phyloP scores from a whole-genome alignment of 306 rosid genomes.

The Myrica gale region DNA sequence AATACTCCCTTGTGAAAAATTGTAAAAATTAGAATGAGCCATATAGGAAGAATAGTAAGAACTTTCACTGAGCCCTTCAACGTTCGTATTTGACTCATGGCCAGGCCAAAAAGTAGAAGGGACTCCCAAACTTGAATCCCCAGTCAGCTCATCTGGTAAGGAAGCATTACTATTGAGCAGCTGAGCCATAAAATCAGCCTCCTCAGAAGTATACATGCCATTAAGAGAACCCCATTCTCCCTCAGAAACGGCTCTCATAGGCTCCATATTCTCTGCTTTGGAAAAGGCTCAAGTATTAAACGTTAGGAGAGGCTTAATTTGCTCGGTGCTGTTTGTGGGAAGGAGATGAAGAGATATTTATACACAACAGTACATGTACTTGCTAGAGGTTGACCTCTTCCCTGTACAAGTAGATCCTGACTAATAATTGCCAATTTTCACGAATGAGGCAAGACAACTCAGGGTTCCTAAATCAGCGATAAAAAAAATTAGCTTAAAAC shows the following conservation, averaged over 20 bases:
- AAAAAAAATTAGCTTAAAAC: neutral
- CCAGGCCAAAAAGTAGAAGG: constrained; percentile 54
- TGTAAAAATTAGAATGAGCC: constrained; percentile 17
- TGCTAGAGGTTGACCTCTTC: neutral
- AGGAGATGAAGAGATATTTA: constrained; percentile 7
- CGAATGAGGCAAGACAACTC: neutral
- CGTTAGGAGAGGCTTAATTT: neutral
- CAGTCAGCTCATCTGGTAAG: constrained; percentile 19
- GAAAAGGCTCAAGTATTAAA: neutral
- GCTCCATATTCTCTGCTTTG: constrained; percentile 30
- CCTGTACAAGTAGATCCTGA: neutral
- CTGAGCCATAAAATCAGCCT: constrained; percentile 42
- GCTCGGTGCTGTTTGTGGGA: constrained; percentile 9
- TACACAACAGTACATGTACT: neutral
- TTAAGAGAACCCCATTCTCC: constrained; percentile 47
- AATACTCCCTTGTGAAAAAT: constrained; percentile 28
- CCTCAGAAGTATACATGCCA: constrained; percentile 39
- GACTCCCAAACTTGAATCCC: constrained; percentile 40
- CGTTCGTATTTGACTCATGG: constrained; percentile 31
- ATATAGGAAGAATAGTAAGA: constrained; percentile 37
- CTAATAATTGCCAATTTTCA: neutral
- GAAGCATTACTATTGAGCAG: constrained; percentile 25
- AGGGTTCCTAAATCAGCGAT: neutral
- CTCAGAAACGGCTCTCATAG: constrained; percentile 27
- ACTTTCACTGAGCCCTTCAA: constrained; percentile 32